Conservation (phyloP, 257 asterid genomes). For the Cruciata laevipes region DNA sequence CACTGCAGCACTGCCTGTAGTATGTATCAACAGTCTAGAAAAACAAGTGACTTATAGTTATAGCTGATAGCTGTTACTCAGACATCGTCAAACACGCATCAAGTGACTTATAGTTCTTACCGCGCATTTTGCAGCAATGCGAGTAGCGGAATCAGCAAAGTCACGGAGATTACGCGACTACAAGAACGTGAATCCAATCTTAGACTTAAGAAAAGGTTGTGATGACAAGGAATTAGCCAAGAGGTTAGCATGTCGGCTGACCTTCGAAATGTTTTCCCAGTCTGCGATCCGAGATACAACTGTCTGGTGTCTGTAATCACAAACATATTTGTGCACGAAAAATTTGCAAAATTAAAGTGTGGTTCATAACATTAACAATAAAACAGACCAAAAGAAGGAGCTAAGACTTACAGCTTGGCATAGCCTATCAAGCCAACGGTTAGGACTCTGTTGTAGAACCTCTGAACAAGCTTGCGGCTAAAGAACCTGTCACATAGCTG, state of each 20-base stretch:
- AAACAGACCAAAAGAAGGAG: conserved; percentile 7
- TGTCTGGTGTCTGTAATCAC: conserved; percentile 56
- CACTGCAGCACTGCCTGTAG: conserved; percentile 73
- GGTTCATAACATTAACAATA: not conserved
- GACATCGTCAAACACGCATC: conserved; percentile 4
- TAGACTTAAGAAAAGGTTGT: not conserved
- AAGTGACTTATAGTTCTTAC: too few species aligned
- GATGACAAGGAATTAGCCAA: too few species aligned
- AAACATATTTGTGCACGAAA: not conserved
- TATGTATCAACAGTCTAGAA: conserved; percentile 79
- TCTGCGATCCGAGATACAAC: conserved; percentile 69
- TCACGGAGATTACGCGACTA: conserved; percentile 72
- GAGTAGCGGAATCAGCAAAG: conserved; percentile 69
- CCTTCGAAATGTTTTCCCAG: conserved; percentile 92
- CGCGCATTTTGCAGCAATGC: conserved; percentile 66
- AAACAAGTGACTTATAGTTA: not conserved
- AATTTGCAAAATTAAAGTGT: not conserved
- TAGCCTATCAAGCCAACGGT: conserved; percentile 69
- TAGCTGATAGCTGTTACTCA: conserved; percentile 6
- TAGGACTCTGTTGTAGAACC: conserved; percentile 60
- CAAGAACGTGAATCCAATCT: conserved; percentile 10
- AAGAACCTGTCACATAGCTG: conserved; percentile 88
- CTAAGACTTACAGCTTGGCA: conserved; percentile 51
- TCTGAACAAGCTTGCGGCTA: conserved; percentile 63
- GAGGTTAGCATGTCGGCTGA: conserved; percentile 10